Conservation (phyloP, 371 early-diverging fungal genomes). For the Mucor velutinosus region DNA sequence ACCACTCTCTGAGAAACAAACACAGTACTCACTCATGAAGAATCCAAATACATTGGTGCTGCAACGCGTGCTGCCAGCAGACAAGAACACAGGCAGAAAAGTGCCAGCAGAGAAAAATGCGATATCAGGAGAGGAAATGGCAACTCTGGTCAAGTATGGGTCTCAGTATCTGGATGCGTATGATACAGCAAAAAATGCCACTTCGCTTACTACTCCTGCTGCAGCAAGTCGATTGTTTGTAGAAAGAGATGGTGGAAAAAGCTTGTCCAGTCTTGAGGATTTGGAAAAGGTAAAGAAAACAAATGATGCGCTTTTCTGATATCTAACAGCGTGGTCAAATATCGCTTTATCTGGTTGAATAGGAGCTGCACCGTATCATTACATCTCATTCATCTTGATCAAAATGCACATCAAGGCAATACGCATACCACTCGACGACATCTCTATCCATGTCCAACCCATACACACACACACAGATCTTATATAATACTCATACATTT, state of each 20-base stretch:
- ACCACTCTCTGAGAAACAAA: slow-evolving; percentile 25
- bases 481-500: too few relatives aligned
- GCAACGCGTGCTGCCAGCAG: slow-evolving; percentile 14
- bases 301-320: too few relatives aligned
- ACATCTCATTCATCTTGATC: slow-evolving; percentile 15
- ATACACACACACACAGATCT: too few relatives aligned
- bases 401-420: too few relatives aligned
- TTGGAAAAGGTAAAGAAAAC: slow-evolving; percentile 36
- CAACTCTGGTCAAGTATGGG: slow-evolving; percentile 18
- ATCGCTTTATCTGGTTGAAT: neutral
- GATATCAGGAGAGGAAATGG: slow-evolving; percentile 27
- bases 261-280: slow-evolving; percentile 27
- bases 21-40: slow-evolving; percentile 36
- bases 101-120: neutral
- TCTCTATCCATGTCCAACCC: too few relatives aligned
- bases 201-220: neutral
- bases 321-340: neutral
- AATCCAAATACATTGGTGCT: slow-evolving; percentile 18
- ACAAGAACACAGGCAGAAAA: neutral
- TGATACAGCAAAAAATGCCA: slow-evolving; percentile 16
- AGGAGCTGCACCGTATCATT: slow-evolving; percentile 46
- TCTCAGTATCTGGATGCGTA: slow-evolving; percentile 24
- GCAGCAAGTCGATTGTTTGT: slow-evolving; percentile 1
- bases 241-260: slow-evolving; percentile 10
- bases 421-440: too few relatives aligned